Conservation (phyloP, 768 basidiomycete genomes). For the Termitomyces sp. region DNA sequence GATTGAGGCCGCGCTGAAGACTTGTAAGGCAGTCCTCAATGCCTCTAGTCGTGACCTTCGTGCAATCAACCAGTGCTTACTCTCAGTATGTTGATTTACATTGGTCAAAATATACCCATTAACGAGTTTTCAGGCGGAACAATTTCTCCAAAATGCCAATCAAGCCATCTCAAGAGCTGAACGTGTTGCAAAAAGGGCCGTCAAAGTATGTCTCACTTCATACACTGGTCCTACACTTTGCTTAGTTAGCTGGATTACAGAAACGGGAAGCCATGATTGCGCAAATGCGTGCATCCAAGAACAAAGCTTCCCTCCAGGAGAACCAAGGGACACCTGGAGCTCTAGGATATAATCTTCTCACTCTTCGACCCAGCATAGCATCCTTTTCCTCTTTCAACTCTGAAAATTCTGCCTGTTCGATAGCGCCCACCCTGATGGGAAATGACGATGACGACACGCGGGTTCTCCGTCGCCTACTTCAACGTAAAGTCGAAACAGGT, state of each 20-base stretch:
- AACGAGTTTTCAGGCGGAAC: conserved; percentile 39
- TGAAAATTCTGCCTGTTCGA: conserved; percentile 37
- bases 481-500: conserved; percentile 60
- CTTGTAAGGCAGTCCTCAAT: conserved; percentile 43
- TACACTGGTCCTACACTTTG: neutral
- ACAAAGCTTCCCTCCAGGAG: conserved; percentile 16
- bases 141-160: conserved; percentile 48
- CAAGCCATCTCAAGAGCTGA: conserved; percentile 56
- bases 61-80: conserved; percentile 47
- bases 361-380: conserved; percentile 33
- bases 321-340: conserved; percentile 20
- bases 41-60: conserved; percentile 53
- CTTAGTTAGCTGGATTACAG: conserved; percentile 22
- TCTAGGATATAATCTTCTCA: conserved; percentile 28
- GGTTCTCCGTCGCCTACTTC: conserved; percentile 54
- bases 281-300: conserved; percentile 29
- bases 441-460: conserved; percentile 62
- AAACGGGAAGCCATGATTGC: conserved; percentile 45
- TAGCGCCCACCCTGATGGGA: conserved; percentile 45
- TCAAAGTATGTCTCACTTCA: conserved; percentile 39
- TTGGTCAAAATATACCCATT: neutral
- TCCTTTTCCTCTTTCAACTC: conserved; percentile 40
- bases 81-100: conserved; percentile 35
- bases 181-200: conserved; percentile 47
- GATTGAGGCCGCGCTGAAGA: conserved; percentile 37